These are phyloP conservation scores for Fennellomyces sp. DNA, from an alignment of 371 early-diverging fungal genomes.

Conservation along the genomic window DNA sequence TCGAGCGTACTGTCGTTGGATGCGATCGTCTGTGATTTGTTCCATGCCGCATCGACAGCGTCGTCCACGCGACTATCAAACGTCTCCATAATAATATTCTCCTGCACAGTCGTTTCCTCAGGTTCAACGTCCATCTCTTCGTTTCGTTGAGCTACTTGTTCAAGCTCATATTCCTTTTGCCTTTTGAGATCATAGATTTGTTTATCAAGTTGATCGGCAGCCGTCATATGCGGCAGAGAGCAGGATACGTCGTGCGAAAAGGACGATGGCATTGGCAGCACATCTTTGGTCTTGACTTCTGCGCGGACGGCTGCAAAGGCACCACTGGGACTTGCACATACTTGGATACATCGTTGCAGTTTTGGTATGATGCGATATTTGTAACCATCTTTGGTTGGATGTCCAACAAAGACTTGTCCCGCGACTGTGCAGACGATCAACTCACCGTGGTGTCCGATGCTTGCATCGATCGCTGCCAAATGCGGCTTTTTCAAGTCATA, in stretches of 20 bases:
- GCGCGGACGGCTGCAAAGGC: slow-evolving; percentile 64
- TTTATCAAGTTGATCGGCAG: neutral
- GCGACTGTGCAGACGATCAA: slow-evolving; percentile 49
- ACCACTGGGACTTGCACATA: slow-evolving; percentile 58
- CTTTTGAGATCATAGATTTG: neutral
- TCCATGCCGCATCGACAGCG: slow-evolving; percentile 27
- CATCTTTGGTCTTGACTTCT: slow-evolving; percentile 20
- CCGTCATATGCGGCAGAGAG: slow-evolving; percentile 38
- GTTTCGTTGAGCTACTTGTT: neutral
- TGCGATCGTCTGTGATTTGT: slow-evolving; percentile 6
- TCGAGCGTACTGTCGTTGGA: slow-evolving; percentile 31
- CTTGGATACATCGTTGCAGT: slow-evolving; percentile 55
- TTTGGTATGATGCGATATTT: slow-evolving; percentile 44
- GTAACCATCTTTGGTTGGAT: slow-evolving; percentile 23
- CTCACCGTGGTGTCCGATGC: slow-evolving; percentile 57
- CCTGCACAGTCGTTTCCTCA: neutral
- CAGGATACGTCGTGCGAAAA: slow-evolving; percentile 32
- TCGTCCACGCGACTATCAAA: too few species aligned
- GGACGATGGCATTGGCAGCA: slow-evolving; percentile 22
- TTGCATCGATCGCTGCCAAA: slow-evolving; percentile 42
- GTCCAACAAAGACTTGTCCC: slow-evolving; percentile 58
- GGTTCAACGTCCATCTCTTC: neutral
- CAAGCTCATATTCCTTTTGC: neutral
- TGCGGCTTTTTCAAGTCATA: slow-evolving; percentile 45
- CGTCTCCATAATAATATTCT: neutral